Percentiles rank a stretch among this genome's conserved stretches.
Conservation (phyloP, 352 stramenopile genomes). For the Globisporangium emineosum region DNA sequence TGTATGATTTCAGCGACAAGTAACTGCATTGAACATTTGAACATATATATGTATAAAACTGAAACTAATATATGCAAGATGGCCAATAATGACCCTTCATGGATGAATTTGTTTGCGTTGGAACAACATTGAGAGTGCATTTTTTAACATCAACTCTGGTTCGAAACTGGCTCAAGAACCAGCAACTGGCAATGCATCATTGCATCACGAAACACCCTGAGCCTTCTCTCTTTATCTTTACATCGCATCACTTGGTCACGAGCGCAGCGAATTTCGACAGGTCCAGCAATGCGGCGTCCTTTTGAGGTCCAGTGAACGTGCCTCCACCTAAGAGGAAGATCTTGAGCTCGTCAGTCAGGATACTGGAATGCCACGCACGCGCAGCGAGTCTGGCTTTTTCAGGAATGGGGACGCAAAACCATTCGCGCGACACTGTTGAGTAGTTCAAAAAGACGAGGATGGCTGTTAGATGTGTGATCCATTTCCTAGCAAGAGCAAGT, state of each 20-base stretch:
- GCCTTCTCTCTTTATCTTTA: no score
- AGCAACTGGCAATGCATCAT: no score
- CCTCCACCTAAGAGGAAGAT: slow-evolving; percentile 60
- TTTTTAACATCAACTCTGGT: background rate
- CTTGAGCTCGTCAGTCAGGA: slow-evolving; percentile 29
- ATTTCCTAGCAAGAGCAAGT: no score
- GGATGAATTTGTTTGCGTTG: background rate
- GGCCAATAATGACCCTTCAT: background rate
- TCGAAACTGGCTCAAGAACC: no score
- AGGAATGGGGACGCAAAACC: slow-evolving; percentile 45
- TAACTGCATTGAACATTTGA: background rate
- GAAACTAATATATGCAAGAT: background rate
- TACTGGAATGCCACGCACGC: slow-evolving; percentile 68
- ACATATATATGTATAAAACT: background rate
- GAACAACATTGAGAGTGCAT: background rate
- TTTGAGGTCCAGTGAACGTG: slow-evolving; percentile 53
- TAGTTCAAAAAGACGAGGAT: no score
- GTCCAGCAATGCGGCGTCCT: slow-evolving; percentile 49
- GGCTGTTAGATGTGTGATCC: background rate
- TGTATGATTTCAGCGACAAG: background rate
- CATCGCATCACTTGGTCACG: background rate
- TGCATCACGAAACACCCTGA: no score
- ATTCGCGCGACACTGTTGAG: slow-evolving; percentile 31
- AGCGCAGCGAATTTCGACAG: slow-evolving; percentile 32
- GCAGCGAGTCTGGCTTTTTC: slow-evolving; percentile 25